A percentile compares a stretch with the other conserved stretches of the same genome.
These are phyloP conservation scores for Moringa oleifera DNA, from an alignment of 345 rosid genomes.

Conservation along the genomic window DNA sequence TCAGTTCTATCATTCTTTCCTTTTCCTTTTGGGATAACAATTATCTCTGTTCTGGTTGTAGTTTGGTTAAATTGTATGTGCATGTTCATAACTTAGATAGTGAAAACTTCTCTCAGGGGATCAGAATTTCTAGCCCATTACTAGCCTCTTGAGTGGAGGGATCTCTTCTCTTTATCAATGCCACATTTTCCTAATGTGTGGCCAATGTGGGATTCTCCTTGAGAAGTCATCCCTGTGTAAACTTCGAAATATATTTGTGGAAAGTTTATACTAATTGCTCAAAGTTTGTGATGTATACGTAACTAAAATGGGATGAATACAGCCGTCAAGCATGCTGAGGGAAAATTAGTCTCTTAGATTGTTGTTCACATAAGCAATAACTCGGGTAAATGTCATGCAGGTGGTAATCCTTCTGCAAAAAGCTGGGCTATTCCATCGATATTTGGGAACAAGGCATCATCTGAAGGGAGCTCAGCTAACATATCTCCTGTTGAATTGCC, in stretches of 20 bases:
- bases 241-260: too few relatives aligned
- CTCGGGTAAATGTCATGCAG: constrained; percentile 16
- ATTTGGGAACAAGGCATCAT: constrained; percentile 23
- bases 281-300: constrained; percentile 1
- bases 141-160: too few relatives aligned
- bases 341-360: neutral
- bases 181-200: too few relatives aligned
- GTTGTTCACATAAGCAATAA: constrained; percentile 4
- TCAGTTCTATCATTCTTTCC: neutral
- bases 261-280: constrained; percentile 3
- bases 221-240: too few relatives aligned
- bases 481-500: constrained; percentile 1
- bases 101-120: too few relatives aligned
- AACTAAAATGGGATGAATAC: constrained; percentile 1
- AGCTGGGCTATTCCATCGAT: constrained; percentile 25
- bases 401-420: constrained; percentile 23
- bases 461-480: constrained; percentile 10
- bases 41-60: neutral
- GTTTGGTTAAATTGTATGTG: too few relatives aligned
- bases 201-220: too few relatives aligned
- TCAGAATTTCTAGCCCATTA: too few relatives aligned
- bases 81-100: too few relatives aligned
- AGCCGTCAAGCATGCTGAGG: neutral
- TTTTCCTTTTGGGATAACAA: neutral
- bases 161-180: too few relatives aligned